These are phyloP conservation scores for Rusavskia elegans DNA, from an alignment of 495 filamentous ascomycete species.

Conservation along the genomic window DNA sequence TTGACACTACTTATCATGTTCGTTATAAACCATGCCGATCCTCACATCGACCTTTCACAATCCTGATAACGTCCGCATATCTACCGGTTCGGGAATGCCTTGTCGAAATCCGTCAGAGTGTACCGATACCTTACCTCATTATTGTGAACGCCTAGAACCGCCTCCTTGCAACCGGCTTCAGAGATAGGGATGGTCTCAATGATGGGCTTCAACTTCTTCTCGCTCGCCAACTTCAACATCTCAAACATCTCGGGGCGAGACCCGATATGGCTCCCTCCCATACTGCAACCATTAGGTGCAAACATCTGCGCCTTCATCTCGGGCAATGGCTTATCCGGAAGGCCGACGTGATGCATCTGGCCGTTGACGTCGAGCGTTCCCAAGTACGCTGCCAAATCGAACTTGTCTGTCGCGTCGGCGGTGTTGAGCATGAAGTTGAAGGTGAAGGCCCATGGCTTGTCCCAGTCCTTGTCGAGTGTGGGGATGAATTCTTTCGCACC, in stretches of 20 bases:
- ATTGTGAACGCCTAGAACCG: constrained; percentile 49
- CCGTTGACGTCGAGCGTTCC: constrained; percentile 71
- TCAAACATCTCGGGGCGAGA: constrained; percentile 62
- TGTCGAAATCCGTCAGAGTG: constrained; percentile 48
- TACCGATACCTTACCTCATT: constrained; percentile 58
- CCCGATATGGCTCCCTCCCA: constrained; percentile 70
- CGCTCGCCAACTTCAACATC: constrained; percentile 70
- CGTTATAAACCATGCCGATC: too few species aligned
- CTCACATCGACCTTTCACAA: too few species aligned
- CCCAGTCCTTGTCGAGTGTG: constrained; percentile 53
- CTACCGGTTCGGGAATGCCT: constrained; percentile 29
- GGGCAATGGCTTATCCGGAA: constrained; percentile 68
- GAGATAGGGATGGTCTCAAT: constrained; percentile 63
- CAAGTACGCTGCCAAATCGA: constrained; percentile 57
- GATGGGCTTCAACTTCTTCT: constrained; percentile 69
- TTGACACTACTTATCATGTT: too few species aligned
- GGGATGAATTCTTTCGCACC: constrained; percentile 63
- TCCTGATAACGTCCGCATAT: too few species aligned
- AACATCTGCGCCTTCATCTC: constrained; percentile 63
- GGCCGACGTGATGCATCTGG: constrained; percentile 64
- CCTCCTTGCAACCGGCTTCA: constrained; percentile 50
- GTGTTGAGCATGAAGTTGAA: constrained; percentile 66
- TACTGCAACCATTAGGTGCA: constrained; percentile 58
- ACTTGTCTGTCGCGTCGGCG: constrained; percentile 51
- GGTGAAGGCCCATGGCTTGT: constrained; percentile 34